A percentile compares a stretch with the other conserved stretches of the same genome.
Conservation (phyloP, 2,329 filamentous ascomycete genomes). For the Bipolaris gigantea region DNA sequence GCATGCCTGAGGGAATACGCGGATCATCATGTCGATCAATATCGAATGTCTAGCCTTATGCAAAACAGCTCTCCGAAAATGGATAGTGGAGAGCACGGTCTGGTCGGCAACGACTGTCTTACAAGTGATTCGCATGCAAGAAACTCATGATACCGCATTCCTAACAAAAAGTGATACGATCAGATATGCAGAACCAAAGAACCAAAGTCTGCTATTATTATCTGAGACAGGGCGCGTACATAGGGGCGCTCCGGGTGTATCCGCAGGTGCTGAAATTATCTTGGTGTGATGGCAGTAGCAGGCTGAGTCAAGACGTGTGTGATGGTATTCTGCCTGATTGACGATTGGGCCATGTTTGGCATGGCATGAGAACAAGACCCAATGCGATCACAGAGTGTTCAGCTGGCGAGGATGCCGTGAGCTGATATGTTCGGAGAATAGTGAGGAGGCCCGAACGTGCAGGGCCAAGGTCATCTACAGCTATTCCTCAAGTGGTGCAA, state of each 20-base stretch:
- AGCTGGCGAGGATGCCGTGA: conserved; percentile 15
- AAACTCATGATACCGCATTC: conserved; percentile 4
- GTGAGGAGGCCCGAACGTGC: conserved; percentile 28
- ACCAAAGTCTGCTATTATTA: not conserved
- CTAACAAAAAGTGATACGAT: not conserved
- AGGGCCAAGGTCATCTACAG: conserved; percentile 10
- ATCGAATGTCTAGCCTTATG: conserved; percentile 8
- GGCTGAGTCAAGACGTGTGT: not conserved
- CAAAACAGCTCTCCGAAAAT: conserved; percentile 1
- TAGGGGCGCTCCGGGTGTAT: not conserved
- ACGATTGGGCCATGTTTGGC: conserved; percentile 3
- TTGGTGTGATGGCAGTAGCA: not conserved
- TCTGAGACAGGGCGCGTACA: not conserved
- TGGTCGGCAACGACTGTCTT: not conserved
- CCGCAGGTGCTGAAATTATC: not conserved
- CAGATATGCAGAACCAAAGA: not conserved
- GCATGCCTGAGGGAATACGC: not conserved
- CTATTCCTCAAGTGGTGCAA: conserved; percentile 8
- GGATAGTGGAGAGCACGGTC: not conserved
- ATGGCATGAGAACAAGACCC: not conserved
- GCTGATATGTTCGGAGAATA: conserved; percentile 23
- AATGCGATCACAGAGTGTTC: conserved; percentile 15
- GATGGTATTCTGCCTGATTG: not conserved
- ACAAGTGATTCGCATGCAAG: conserved; percentile 4
- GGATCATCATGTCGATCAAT: conserved; percentile 12